These are phyloP conservation scores for Xylariales sp. DNA, from an alignment of 2,329 filamentous ascomycete genomes.

Conservation along the genomic window DNA sequence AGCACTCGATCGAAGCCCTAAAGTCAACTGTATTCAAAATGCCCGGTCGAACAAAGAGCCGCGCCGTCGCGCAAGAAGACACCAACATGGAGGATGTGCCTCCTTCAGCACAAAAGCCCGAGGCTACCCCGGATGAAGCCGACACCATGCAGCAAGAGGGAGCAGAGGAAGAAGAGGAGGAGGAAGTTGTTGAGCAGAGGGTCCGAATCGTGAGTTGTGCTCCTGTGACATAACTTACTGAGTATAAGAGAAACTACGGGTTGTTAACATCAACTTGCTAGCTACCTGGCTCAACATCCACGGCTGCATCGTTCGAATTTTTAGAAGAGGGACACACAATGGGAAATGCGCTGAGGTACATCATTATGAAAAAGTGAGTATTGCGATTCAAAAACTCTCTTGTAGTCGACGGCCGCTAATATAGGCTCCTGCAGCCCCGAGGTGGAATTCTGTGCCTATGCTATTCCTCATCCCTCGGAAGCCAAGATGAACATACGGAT, in stretches of 20 bases:
- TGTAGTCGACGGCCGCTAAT: too few species aligned
- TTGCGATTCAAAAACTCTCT: too few species aligned
- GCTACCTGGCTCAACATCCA: conserved; percentile 81
- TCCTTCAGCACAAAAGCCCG: conserved; percentile 21
- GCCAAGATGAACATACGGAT: conserved; percentile 96
- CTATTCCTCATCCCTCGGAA: conserved; percentile 95
- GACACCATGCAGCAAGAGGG: conserved; percentile 26
- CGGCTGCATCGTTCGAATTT: conserved; percentile 92
- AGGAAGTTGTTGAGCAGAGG: conserved; percentile 45
- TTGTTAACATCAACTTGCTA: conserved; percentile 28
- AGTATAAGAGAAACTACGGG: too few species aligned
- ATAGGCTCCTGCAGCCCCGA: conserved; percentile 70
- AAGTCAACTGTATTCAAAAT: conserved; percentile 3
- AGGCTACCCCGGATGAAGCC: conserved; percentile 43
- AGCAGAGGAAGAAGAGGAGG: conserved; percentile 26
- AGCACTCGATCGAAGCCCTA: too few species aligned
- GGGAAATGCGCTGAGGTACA: conserved; percentile 87
- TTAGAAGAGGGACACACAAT: conserved; percentile 91
- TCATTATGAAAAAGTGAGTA: conserved; percentile 96
- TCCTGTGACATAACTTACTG: too few species aligned
- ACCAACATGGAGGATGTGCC: conserved; percentile 24
- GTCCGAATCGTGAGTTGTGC: conserved; percentile 61
- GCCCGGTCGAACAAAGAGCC: conserved; percentile 7
- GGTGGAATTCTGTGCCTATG: conserved; percentile 97
- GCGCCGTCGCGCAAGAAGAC: conserved; percentile 12